Evolutionary conservation across 169 alveolate genomes (phyloP).

Genomic region (Plasmodium vivax): DNA sequence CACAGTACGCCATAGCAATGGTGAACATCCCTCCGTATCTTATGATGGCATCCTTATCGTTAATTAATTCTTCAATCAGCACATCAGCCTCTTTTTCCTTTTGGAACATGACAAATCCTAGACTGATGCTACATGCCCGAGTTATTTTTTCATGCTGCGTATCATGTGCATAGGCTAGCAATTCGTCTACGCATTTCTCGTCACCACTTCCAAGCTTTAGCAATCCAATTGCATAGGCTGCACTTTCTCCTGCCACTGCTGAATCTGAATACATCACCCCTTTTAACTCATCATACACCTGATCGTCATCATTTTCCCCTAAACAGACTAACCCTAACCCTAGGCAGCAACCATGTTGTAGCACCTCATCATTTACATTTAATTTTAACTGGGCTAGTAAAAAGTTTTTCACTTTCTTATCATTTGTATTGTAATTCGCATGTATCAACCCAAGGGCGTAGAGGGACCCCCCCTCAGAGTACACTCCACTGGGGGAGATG

Average conservation of each 20-base stretch:
- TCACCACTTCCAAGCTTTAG: slow-evolving; percentile 92
- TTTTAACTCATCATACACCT: slow-evolving; percentile 91
- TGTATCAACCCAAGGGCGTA: slow-evolving; percentile 96
- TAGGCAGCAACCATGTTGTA: slow-evolving; percentile 97
- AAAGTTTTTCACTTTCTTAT: slow-evolving; percentile 83
- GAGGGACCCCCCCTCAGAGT: slow-evolving; percentile 97
- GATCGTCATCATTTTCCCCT: slow-evolving; percentile 88
- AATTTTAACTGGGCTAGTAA: slow-evolving; percentile 87
- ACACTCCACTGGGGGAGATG: slow-evolving; percentile 81
- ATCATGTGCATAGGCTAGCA: slow-evolving; percentile 95
- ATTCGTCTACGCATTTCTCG: slow-evolving; percentile 90
- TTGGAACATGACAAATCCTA: slow-evolving; percentile 95
- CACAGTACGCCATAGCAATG: slow-evolving; percentile 98
- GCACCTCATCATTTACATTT: slow-evolving; percentile 78
- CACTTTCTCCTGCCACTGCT: slow-evolving; percentile 99
- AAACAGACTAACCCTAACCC: slow-evolving; percentile 96
- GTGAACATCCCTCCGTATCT: slow-evolving; percentile 98
- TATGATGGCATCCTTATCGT: slow-evolving; percentile 94
- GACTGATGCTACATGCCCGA: slow-evolving; percentile 95
- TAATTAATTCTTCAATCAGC: slow-evolving; percentile 88
- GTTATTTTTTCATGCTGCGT: slow-evolving; percentile 98
- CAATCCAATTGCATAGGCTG: slow-evolving; percentile 97
- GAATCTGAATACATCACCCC: slow-evolving; percentile 91
- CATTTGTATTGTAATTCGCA: slow-evolving; percentile 88
- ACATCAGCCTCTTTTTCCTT: slow-evolving; percentile 95